Conservation (phyloP, 78 protist species). For the Bodo saltans region DNA sequence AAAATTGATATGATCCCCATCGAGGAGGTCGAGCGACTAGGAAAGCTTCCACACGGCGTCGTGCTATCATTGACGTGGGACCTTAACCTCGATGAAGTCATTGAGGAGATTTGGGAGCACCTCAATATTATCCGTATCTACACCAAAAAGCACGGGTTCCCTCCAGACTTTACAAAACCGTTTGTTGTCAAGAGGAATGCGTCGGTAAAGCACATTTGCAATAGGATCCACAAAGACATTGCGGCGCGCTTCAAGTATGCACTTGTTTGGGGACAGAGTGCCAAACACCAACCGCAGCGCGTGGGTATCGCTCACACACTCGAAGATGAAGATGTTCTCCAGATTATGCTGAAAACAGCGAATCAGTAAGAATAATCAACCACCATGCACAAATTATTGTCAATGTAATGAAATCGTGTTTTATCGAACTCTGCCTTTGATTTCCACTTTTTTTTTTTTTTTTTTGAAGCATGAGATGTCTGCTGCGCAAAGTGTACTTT, state of each 20-base stretch:
- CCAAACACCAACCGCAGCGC: slow-evolving; percentile 64
- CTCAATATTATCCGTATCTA: slow-evolving; percentile 61
- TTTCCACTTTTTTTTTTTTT: too few species aligned
- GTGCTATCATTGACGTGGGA: slow-evolving; percentile 37
- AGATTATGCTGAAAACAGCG: slow-evolving; percentile 33
- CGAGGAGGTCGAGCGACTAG: slow-evolving; percentile 52
- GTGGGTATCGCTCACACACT: slow-evolving; percentile 56
- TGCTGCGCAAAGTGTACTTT: too few species aligned
- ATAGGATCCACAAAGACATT: not conserved
- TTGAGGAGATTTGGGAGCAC: slow-evolving; percentile 62
- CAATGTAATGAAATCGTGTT: too few species aligned
- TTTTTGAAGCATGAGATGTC: too few species aligned
- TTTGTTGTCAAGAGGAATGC: slow-evolving; percentile 30
- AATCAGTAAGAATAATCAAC: too few species aligned
- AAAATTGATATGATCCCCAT: slow-evolving; percentile 55
- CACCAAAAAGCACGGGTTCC: slow-evolving; percentile 54
- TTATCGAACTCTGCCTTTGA: too few species aligned
- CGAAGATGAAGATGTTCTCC: slow-evolving; percentile 75
- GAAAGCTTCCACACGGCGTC: slow-evolving; percentile 32
- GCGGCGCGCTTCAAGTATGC: slow-evolving; percentile 30
- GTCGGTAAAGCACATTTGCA: slow-evolving; percentile 31
- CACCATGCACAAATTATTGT: too few species aligned
- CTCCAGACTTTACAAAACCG: slow-evolving; percentile 61
- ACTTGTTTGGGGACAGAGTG: slow-evolving; percentile 58
- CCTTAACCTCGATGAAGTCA: slow-evolving; percentile 34